Evolutionary conservation across 371 early-diverging fungal species (phyloP).

Genomic region (Saksenaea oblongispora): DNA sequence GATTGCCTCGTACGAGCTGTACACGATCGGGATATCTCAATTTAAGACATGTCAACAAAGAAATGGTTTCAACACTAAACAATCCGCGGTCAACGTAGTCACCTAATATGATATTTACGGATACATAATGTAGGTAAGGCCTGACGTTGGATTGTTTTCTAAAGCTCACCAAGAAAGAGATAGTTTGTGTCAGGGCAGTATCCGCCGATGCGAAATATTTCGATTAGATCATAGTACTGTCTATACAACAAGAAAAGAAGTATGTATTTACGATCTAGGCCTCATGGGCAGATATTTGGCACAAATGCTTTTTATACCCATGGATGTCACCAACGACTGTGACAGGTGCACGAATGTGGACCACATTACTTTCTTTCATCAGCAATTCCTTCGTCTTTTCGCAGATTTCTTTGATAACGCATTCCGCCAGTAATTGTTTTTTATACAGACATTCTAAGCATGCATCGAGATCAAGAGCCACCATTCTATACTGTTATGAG

Average conservation of each 20-base stretch:
- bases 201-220: slow-evolving; percentile 95
- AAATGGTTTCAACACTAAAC: slow-evolving; percentile 94
- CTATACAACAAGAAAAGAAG: slow-evolving; percentile 40
- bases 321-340: slow-evolving; percentile 97
- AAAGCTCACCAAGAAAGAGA: slow-evolving; percentile 81
- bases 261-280: neutral
- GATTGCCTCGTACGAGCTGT: slow-evolving; percentile 96
- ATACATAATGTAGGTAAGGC: neutral
- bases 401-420: slow-evolving; percentile 86
- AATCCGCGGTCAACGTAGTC: slow-evolving; percentile 98
- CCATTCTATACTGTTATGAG: slow-evolving; percentile 19
- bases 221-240: slow-evolving; percentile 96
- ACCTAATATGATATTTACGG: slow-evolving; percentile 49
- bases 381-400: slow-evolving; percentile 86
- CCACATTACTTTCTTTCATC: slow-evolving; percentile 89
- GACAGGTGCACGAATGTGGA: slow-evolving; percentile 85
- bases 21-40: slow-evolving; percentile 91
- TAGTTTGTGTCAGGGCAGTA: slow-evolving; percentile 92
- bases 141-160: neutral
- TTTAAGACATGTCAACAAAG: slow-evolving; percentile 87
- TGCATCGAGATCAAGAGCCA: slow-evolving; percentile 69
- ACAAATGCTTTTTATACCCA: slow-evolving; percentile 58
- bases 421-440: slow-evolving; percentile 83
- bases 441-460: slow-evolving; percentile 72
- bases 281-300: neutral